These are phyloP conservation scores for Umbelopsis vinacea DNA, from an alignment of 192 early-diverging fungal genomes.

Conservation along the genomic window DNA sequence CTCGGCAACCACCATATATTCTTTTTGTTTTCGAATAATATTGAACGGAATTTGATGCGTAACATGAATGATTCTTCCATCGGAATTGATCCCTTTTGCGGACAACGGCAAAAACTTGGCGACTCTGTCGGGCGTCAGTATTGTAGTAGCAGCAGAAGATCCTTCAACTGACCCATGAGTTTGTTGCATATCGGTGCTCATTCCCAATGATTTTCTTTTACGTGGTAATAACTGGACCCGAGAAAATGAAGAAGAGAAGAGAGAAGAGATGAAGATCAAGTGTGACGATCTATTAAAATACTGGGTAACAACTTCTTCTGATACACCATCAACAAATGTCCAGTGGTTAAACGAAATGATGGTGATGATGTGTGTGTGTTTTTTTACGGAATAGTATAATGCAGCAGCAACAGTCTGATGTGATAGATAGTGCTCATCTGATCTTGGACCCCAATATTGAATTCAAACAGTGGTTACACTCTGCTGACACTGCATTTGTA, in stretches of 20 bases:
- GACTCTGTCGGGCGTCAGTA: conserved; percentile 33
- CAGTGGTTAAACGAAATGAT: too few species aligned
- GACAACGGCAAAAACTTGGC: conserved; percentile 32
- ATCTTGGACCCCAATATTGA: background rate
- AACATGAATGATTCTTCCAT: conserved; percentile 36
- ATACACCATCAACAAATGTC: background rate
- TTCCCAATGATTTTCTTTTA: background rate
- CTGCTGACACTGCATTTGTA: conserved; percentile 23
- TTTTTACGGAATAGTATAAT: too few species aligned
- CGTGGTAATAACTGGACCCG: background rate
- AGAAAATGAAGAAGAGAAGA: background rate
- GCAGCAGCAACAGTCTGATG: background rate
- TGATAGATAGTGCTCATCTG: conserved; percentile 7
- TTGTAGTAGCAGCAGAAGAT: background rate
- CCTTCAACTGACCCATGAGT: background rate
- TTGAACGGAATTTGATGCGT: conserved; percentile 43
- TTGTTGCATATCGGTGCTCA: background rate
- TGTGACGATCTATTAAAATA: background rate
- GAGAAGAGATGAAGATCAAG: background rate
- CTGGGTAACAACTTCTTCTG: background rate
- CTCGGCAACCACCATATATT: background rate
- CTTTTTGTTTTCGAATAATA: conserved; percentile 19
- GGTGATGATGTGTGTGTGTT: too few species aligned
- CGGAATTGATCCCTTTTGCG: conserved; percentile 25
- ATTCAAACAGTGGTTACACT: conserved; percentile 1